Evolutionary conservation across 2,329 filamentous ascomycete species (phyloP), one percentile per base, ranked within the genome.

Genomic region (Nannizzia gypsea): DNA sequence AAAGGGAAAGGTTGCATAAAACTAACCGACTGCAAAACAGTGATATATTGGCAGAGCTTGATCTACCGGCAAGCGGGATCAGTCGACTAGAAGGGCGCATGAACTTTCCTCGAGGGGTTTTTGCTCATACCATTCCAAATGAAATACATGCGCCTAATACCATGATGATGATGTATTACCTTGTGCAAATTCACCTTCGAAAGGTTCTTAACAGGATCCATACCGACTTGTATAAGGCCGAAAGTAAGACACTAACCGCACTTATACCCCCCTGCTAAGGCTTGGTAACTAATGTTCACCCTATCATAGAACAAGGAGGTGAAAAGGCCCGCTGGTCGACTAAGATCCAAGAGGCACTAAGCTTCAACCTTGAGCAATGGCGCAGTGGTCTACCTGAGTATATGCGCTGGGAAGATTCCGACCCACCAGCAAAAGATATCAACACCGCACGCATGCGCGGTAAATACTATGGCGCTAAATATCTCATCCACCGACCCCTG

Each of bases 381-480:
- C 75, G 81, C 57, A 66, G 66, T n/a, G 72, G 75, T 11, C 73
- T 84, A 3, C 79, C 80, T 0, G 64, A 71, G 1, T 62, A 67
- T 2, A 68, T 92, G 81, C 73, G 74, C 59, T 89, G 87, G 78
- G 70, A 80, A 1, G 87, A 90, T 62, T 73, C 78, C 1, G 89
- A 95, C 59, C 78, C 80, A 3, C 89, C 90, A 0, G 82, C 90
- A 0, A 72, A 69, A 0, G 85, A 96, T 56, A 90, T 97, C 62
- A 83, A 96, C 15, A 79, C 83, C 11, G 92, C 92, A 34, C 83
- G 93, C 22, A 78, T 97, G 63, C 85, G 92, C 46, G 93, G 89
- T 13, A 97, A 99, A 72, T 97, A 93, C 72, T 97, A 92, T 78
- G 93, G 93, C 20, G 91, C 90, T 0, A 83, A 87, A 64, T 90